These are phyloP conservation scores for Metrosideros polymorpha DNA, from an alignment of 441 rosid species.

Conservation along the genomic window DNA sequence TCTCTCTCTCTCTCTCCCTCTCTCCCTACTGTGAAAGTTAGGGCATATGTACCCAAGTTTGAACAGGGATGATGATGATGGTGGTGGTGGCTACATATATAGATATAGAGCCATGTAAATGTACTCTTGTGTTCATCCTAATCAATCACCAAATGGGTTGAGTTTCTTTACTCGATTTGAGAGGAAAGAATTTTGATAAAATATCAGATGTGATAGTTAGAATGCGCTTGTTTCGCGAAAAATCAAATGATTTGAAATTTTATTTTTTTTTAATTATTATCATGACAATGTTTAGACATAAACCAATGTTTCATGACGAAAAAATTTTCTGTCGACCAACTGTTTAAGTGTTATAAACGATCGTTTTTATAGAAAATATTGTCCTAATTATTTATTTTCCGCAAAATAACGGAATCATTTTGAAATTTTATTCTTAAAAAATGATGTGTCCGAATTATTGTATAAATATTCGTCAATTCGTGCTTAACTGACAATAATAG, in stretches of 20 bases:
- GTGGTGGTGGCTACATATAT: background rate
- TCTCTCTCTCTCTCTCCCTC: slow-evolving; percentile 4
- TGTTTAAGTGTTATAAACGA: no score
- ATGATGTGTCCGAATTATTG: background rate
- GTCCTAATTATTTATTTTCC: no score
- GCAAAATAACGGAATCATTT: no score
- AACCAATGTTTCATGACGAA: no score
- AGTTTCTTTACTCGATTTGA: background rate
- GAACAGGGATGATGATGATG: background rate
- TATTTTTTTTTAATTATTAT: no score
- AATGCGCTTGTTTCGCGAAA: no score
- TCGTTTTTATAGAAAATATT: no score
- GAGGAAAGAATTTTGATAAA: background rate
- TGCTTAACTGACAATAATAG: rapidly evolving
- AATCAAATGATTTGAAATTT: no score
- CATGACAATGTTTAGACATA: no score
- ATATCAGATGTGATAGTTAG: background rate
- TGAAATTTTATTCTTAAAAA: background rate
- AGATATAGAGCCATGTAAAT: background rate
- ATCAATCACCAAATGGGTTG: background rate
- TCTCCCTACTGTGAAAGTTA: background rate
- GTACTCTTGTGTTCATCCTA: background rate
- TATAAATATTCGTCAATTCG: rapidly evolving
- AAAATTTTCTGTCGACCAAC: no score
- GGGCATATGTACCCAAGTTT: background rate